phyloP scores from a whole-genome alignment of 345 rosid species.

The Citrus sp. region DNA sequence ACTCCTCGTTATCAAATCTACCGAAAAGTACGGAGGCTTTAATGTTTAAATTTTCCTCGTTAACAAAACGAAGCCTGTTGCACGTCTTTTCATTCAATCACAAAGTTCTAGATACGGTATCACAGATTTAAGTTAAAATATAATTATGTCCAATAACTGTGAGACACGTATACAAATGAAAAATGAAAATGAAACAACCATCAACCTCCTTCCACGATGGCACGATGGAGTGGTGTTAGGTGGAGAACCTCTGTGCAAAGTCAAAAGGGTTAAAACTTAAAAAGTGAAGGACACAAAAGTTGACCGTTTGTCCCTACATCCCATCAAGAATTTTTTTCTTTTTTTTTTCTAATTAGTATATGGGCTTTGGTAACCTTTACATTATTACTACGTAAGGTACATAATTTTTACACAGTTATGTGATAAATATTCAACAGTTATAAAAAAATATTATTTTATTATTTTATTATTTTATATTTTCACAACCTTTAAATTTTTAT shows the following conservation, averaged over 20 bases:
- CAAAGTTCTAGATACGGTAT: neutral
- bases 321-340: neutral
- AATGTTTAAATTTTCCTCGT: neutral
- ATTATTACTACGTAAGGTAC: too few species aligned
- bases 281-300: neutral
- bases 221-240: neutral
- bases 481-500: too few species aligned
- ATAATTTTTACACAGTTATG: too few species aligned
- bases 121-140: too few species aligned
- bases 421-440: too few species aligned
- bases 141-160: rapidly evolving
- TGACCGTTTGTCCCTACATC: neutral
- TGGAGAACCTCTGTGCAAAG: too few species aligned
- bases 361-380: too few species aligned
- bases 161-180: neutral
- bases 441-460: too few species aligned
- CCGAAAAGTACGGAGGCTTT: constrained; percentile 22
- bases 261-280: neutral
- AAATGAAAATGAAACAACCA: neutral
- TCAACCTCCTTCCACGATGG: neutral
- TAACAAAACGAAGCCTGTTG: neutral
- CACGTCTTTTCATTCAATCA: neutral
- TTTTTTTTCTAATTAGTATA: too few species aligned
- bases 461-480: too few species aligned
- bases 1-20: constrained; percentile 10